Conservation (phyloP, 768 basidiomycete species). For the Chalciporus pseudorubinellus region DNA sequence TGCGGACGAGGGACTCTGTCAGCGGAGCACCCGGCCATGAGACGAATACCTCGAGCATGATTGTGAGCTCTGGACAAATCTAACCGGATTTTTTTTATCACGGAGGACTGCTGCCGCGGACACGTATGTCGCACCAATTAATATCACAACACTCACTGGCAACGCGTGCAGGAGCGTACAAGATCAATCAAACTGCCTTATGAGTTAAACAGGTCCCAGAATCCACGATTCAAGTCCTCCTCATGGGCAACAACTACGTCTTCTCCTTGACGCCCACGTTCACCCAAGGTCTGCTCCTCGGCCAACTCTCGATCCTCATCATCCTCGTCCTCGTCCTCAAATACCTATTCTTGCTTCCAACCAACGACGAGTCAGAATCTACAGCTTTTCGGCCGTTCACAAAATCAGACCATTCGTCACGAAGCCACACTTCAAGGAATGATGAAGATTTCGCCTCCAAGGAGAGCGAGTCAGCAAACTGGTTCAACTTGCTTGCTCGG, state of each 20-base stretch:
- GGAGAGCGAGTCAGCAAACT: conserved; percentile 74
- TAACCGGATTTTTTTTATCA: not conserved
- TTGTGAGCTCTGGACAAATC: not conserved
- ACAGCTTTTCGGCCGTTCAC: conserved; percentile 60
- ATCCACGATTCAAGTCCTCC: not conserved
- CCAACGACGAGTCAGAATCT: conserved; percentile 52
- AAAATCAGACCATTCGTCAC: conserved; percentile 45
- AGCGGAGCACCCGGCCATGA: conserved; percentile 56
- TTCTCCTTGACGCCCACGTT: conserved; percentile 84
- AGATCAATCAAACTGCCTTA: not conserved
- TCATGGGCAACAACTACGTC: conserved; percentile 49
- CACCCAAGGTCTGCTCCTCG: conserved; percentile 91
- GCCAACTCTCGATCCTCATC: conserved; percentile 84
- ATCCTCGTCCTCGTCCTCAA: conserved; percentile 81
- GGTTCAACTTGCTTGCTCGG: conserved; percentile 84
- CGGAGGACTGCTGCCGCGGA: not conserved
- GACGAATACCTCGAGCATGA: conserved; percentile 37
- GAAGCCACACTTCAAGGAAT: conserved; percentile 32
- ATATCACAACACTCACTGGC: too few species aligned
- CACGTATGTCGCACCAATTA: too few species aligned
- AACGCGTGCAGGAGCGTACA: not conserved
- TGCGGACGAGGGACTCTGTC: conserved; percentile 46
- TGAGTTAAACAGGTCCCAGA: conserved; percentile 1
- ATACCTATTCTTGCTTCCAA: conserved; percentile 91
- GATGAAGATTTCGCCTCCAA: conserved; percentile 7